Evolutionary conservation across 2,329 filamentous ascomycete genomes (phyloP).

Genomic region (Talaromyces sp.): DNA sequence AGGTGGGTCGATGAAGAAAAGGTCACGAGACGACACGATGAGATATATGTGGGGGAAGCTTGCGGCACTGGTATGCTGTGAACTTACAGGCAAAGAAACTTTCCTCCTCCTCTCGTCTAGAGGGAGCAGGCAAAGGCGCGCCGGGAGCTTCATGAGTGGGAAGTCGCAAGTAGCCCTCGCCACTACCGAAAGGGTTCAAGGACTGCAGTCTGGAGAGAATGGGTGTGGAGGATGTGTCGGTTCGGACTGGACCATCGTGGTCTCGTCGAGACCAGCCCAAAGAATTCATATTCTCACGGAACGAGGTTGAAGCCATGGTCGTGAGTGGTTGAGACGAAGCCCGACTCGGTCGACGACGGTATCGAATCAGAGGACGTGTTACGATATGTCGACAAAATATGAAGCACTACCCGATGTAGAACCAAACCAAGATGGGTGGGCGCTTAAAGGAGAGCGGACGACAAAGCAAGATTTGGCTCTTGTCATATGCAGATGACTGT

Average conservation of each 20-base stretch:
- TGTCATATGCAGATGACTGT: constrained; percentile 1
- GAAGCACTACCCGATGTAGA: constrained; percentile 1
- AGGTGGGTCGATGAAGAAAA: constrained; percentile 10
- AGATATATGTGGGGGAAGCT: background rate
- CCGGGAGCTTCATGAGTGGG: constrained; percentile 78
- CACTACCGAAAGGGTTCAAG: constrained; percentile 74
- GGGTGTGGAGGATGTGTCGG: constrained; percentile 55
- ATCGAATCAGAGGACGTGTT: background rate
- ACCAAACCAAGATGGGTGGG: background rate
- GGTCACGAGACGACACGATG: constrained; percentile 16
- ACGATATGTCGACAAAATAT: background rate
- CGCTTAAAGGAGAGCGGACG: constrained; percentile 1
- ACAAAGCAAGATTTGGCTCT: constrained; percentile 3
- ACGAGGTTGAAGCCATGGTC: constrained; percentile 76
- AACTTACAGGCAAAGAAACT: constrained; percentile 91
- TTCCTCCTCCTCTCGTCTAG: constrained; percentile 86
- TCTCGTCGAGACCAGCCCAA: constrained; percentile 89
- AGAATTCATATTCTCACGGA: constrained; percentile 91
- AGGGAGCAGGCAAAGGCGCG: constrained; percentile 78
- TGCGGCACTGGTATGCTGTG: constrained; percentile 6
- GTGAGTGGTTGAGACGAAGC: background rate
- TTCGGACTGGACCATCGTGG: constrained; percentile 68
- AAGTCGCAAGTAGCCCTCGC: constrained; percentile 81
- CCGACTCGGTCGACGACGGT: background rate
- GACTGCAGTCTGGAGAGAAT: constrained; percentile 76